Percentiles rank a stretch among this genome's conserved stretches.
These are phyloP conservation scores for Aspergillus thermomutatus DNA, from an alignment of 2,329 filamentous ascomycete genomes.

Conservation along the genomic window DNA sequence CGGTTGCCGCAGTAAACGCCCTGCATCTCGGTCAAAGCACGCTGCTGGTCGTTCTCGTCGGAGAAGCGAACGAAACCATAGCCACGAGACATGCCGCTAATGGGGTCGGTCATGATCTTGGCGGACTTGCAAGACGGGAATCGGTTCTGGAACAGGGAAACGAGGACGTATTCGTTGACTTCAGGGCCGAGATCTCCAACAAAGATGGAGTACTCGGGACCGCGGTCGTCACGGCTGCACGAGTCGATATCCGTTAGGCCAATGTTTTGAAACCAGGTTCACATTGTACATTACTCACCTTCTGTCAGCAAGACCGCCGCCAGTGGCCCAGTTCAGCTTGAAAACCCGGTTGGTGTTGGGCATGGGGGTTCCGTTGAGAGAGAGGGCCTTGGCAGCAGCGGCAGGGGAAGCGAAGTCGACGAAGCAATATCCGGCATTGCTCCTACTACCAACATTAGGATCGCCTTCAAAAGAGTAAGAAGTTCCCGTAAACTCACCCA, in stretches of 20 bases:
- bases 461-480: constrained; percentile 14
- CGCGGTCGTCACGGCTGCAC: constrained; percentile 76
- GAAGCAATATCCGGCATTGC: constrained; percentile 98
- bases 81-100: constrained; percentile 93
- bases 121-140: constrained; percentile 98
- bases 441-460: constrained; percentile 52
- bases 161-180: constrained; percentile 96
- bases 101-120: constrained; percentile 99
- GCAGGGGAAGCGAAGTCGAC: constrained; percentile 84
- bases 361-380: constrained; percentile 80
- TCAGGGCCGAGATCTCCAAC: constrained; percentile 96
- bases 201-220: constrained; percentile 95
- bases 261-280: not conserved
- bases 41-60: constrained; percentile 92
- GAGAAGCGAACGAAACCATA: constrained; percentile 98
- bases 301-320: constrained; percentile 90
- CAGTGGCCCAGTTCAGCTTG: constrained; percentile 99
- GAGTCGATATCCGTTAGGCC: constrained; percentile 8
- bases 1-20: constrained; percentile 98
- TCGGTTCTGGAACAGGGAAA: constrained; percentile 93
- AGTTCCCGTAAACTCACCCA: constrained; percentile 60
- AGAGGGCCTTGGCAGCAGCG: constrained; percentile 86
- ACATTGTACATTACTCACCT: constrained; percentile 54
- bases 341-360: constrained; percentile 93
- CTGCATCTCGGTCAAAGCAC: constrained; percentile 95